Evolutionary conservation across 257 asterid species (phyloP).

Genomic region (Cordia subcordata): DNA sequence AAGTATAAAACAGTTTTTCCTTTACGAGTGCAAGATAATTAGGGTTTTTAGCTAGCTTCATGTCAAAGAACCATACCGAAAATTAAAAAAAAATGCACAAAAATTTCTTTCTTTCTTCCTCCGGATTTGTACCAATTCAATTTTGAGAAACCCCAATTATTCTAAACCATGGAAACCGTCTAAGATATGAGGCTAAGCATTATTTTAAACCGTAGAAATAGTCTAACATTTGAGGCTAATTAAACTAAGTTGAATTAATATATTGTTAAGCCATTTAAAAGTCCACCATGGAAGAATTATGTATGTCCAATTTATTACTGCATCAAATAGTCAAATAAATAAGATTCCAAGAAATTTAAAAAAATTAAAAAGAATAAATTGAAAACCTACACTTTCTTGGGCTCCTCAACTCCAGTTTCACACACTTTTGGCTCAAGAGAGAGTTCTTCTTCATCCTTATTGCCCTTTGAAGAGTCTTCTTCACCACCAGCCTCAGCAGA

Average conservation of each 20-base stretch:
- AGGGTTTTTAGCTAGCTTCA: neutral
- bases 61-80: neutral
- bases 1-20: neutral
- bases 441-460: slow-evolving; percentile 32
- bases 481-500: slow-evolving; percentile 61
- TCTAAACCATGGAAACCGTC: no score
- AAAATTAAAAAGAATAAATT: slow-evolving; percentile 1
- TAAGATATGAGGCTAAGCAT: no score
- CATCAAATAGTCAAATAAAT: slow-evolving; percentile 1
- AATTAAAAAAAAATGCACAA: neutral
- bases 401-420: slow-evolving; percentile 49
- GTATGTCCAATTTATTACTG: neutral
- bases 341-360: slow-evolving; percentile 1
- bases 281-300: slow-evolving; percentile 17
- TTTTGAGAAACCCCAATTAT: neutral
- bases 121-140: neutral
- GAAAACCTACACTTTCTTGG: slow-evolving; percentile 57
- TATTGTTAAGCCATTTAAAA: slow-evolving; percentile 18
- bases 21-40: neutral
- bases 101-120: neutral
- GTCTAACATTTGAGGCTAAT: slow-evolving; percentile 4
- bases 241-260: neutral
- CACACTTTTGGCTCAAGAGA: slow-evolving; percentile 16
- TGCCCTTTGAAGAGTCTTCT: slow-evolving; percentile 54
- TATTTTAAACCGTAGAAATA: neutral